phyloP scores from a whole-genome alignment of 148 eudicot genomes.

The Chenopodium suecicum region DNA sequence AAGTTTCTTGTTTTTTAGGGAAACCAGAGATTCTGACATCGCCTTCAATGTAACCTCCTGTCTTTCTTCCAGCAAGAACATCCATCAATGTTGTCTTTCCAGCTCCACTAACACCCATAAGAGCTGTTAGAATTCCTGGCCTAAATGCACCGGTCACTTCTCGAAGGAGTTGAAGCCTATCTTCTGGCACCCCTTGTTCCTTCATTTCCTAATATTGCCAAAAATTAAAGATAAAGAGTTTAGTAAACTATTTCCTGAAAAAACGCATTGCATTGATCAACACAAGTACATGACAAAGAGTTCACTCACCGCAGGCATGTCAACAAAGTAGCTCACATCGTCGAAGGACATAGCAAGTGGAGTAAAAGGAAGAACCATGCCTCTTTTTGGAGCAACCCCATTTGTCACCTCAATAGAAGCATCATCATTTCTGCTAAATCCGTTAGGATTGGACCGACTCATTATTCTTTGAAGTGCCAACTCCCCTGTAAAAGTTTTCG shows the following conservation, averaged over 20 bases:
- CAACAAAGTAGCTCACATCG: constrained; percentile 43
- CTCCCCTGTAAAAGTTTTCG: constrained; percentile 24
- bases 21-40: constrained; percentile 64
- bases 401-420: constrained; percentile 29
- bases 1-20: constrained; percentile 66
- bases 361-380: constrained; percentile 52
- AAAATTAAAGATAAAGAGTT: not conserved
- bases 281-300: too few species aligned
- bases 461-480: constrained; percentile 34
- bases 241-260: not conserved
- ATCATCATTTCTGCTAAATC: constrained; percentile 38
- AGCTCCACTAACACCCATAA: constrained; percentile 85
- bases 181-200: constrained; percentile 60
- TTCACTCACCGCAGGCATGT: constrained; percentile 51
- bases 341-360: constrained; percentile 57
- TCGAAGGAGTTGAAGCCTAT: constrained; percentile 62
- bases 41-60: constrained; percentile 74
- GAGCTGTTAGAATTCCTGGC: constrained; percentile 74
- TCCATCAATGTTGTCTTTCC: constrained; percentile 85
- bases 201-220: constrained; percentile 55
- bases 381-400: constrained; percentile 42
- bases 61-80: constrained; percentile 71
- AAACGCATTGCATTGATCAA: too few species aligned
- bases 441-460: constrained; percentile 39
- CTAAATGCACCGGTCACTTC: constrained; percentile 68